phyloP scores from a whole-genome alignment of 805 yeast genomes.

The Zygotorulaspora chibaensis region DNA sequence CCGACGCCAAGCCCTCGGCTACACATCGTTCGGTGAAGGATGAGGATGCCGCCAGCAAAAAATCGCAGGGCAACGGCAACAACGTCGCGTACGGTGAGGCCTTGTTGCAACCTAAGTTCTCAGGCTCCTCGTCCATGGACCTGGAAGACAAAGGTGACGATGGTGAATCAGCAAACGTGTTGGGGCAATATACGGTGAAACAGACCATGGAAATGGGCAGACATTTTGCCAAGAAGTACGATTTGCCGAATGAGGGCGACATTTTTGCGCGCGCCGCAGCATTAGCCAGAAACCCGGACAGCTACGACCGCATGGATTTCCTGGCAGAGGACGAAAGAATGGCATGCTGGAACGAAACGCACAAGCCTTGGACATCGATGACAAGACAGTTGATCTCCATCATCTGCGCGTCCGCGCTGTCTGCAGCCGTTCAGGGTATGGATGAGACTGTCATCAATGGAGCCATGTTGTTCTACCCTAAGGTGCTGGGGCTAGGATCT shows the following conservation, averaged over 20 bases:
- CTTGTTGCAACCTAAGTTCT: constrained; percentile 5
- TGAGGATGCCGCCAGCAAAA: background rate
- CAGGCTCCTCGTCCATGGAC: constrained; percentile 7
- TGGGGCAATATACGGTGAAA: constrained; percentile 54
- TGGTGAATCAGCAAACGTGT: constrained; percentile 38
- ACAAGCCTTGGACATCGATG: constrained; percentile 43
- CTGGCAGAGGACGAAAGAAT: constrained; percentile 52
- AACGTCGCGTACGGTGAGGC: background rate
- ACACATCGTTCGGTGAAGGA: constrained; percentile 2
- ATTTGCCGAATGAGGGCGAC: constrained; percentile 46
- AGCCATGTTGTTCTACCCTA: constrained; percentile 60
- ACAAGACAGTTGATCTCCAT: constrained; percentile 47
- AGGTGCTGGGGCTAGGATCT: constrained; percentile 47
- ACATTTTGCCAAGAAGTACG: constrained; percentile 54
- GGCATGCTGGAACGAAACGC: constrained; percentile 43
- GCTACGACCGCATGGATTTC: constrained; percentile 54
- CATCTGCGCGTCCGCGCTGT: constrained; percentile 65
- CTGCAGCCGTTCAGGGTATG: constrained; percentile 79
- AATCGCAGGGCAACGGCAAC: background rate
- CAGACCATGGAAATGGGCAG: constrained; percentile 70
- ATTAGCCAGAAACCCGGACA: constrained; percentile 56
- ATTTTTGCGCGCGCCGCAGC: constrained; percentile 65
- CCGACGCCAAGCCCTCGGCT: constrained; percentile 4
- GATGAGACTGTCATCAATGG: constrained; percentile 75
- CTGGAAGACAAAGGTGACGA: constrained; percentile 6